Evolutionary conservation across 2,329 filamentous ascomycete genomes (phyloP).

Genomic region (Epichloe amarillans): DNA sequence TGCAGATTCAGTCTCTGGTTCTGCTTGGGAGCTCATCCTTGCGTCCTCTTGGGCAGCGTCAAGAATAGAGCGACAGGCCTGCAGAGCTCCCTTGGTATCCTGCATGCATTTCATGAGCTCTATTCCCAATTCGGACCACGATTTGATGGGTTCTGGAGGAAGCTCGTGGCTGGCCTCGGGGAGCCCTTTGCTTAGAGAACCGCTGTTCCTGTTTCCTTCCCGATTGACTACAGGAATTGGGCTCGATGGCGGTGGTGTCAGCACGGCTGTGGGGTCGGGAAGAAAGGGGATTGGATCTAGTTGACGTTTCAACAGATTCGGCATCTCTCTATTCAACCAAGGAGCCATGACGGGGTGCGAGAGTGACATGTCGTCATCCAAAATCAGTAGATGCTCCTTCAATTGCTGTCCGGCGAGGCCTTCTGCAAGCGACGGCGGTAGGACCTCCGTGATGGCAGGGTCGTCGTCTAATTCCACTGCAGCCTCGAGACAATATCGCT

Average conservation of each 20-base stretch:
- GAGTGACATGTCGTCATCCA: constrained; percentile 42
- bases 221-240: neutral
- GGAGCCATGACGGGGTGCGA: constrained; percentile 48
- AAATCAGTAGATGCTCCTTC: constrained; percentile 37
- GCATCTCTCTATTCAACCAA: constrained; percentile 39
- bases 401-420: constrained; percentile 50
- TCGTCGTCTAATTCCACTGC: constrained; percentile 56
- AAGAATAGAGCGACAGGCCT: constrained; percentile 17
- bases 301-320: constrained; percentile 35
- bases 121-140: constrained; percentile 22
- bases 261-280: constrained; percentile 33
- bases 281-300: constrained; percentile 51
- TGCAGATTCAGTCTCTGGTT: neutral
- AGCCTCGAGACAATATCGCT: constrained; percentile 50
- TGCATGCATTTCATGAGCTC: constrained; percentile 20
- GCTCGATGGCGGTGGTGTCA: constrained; percentile 19
- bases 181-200: neutral
- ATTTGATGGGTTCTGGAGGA: constrained; percentile 8
- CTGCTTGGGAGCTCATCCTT: constrained; percentile 5
- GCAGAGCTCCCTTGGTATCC: constrained; percentile 16
- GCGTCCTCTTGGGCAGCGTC: constrained; percentile 9
- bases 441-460: constrained; percentile 46
- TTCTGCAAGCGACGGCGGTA: constrained; percentile 50
- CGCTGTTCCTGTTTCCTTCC: neutral
- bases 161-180: neutral